Percentiles rank a stretch among this genome's conserved stretches.
Evolutionary conservation across 352 stramenopile genomes (phyloP).

Genomic region (Pythium vanterpoolii): DNA sequence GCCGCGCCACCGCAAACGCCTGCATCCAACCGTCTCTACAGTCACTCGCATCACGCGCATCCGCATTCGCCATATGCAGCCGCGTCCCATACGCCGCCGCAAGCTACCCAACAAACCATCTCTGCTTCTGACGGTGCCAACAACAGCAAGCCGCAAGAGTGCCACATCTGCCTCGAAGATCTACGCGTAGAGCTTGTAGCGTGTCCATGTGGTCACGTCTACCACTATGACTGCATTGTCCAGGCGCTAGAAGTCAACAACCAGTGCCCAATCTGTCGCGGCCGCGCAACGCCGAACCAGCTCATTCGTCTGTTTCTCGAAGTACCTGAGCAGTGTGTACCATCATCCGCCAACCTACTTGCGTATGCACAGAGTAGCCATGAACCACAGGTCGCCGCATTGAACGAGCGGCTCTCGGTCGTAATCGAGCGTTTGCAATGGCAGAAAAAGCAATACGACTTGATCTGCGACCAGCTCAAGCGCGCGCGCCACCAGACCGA

Average conservation of each 20-base stretch:
- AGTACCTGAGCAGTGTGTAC: constrained; percentile 24
- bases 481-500: constrained; percentile 61
- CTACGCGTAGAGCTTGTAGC: constrained; percentile 54
- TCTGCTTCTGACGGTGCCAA: background rate
- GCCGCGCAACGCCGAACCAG: constrained; percentile 35
- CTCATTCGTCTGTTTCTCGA: constrained; percentile 72
- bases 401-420: constrained; percentile 50
- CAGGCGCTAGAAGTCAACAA: constrained; percentile 68
- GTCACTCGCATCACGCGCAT: background rate
- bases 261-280: constrained; percentile 73
- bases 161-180: constrained; percentile 83
- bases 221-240: constrained; percentile 64
- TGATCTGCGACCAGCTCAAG: constrained; percentile 52
- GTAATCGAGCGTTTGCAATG: constrained; percentile 73
- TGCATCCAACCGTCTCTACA: background rate
- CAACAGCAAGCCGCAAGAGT: constrained; percentile 49
- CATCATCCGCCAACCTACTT: background rate
- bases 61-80: background rate
- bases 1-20: background rate
- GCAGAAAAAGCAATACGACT: constrained; percentile 76
- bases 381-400: constrained; percentile 32
- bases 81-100: background rate
- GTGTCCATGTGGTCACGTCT: constrained; percentile 71
- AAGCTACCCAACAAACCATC: background rate
- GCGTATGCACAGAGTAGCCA: constrained; percentile 3